These are phyloP conservation scores for Podila clonocystis DNA, from an alignment of 192 early-diverging fungal species.

Conservation along the genomic window DNA sequence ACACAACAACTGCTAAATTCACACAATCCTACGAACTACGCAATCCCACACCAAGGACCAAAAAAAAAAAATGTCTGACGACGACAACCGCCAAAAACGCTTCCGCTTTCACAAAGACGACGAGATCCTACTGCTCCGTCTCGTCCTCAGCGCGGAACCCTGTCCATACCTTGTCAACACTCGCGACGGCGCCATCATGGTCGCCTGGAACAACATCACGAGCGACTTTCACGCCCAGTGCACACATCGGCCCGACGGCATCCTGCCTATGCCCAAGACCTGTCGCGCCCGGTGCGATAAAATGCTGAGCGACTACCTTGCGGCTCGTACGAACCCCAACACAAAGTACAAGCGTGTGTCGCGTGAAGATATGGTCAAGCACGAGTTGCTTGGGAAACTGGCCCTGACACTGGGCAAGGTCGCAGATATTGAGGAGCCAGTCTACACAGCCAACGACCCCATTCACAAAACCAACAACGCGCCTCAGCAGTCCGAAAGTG, in stretches of 20 bases:
- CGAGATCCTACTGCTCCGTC: conserved; percentile 31
- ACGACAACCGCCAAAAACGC: conserved; percentile 24
- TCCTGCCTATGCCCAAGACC: conserved; percentile 25
- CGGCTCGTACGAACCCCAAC: conserved; percentile 8
- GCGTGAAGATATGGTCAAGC: conserved; percentile 30
- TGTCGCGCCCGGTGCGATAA: conserved; percentile 41
- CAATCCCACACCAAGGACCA: not conserved
- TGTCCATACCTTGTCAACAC: conserved; percentile 40
- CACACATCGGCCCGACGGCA: conserved; percentile 26
- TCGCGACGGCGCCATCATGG: conserved; percentile 41
- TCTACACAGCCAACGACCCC: not conserved
- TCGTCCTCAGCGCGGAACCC: conserved; percentile 31
- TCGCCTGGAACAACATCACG: conserved; percentile 39
- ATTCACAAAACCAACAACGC: conserved; percentile 8
- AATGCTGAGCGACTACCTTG: conserved; percentile 27
- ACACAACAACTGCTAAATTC: too few species aligned
- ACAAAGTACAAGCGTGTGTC: conserved; percentile 19
- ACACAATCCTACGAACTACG: not conserved
- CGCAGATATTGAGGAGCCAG: not conserved
- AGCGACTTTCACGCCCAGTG: conserved; percentile 23
- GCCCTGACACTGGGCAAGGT: conserved; percentile 14
- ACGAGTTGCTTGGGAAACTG: conserved; percentile 14
- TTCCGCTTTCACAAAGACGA: conserved; percentile 48
- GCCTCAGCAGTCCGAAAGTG: not conserved
- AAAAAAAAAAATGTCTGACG: not conserved